Conservation (phyloP, 2,329 filamentous ascomycete genomes). For the Cordyceps javanica region DNA sequence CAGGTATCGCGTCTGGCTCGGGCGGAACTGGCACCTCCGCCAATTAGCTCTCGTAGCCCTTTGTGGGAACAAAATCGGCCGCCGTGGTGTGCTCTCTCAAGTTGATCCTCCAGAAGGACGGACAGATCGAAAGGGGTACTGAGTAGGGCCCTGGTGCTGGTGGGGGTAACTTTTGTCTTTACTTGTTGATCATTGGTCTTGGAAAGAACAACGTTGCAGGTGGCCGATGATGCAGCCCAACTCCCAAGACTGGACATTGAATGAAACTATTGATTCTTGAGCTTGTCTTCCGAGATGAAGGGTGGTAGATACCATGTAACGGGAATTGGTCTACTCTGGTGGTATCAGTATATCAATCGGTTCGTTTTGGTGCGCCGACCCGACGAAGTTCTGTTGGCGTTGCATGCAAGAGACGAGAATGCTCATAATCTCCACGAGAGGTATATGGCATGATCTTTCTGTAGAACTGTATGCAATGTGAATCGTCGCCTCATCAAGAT, state of each 20-base stretch:
- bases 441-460: not conserved
- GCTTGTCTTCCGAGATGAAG: too few species aligned
- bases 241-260: too few species aligned
- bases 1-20: not conserved
- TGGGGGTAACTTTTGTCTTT: too few species aligned
- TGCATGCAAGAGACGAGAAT: slow-evolving; percentile 1
- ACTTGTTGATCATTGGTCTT: too few species aligned
- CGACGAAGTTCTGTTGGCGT: not conserved
- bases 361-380: not conserved
- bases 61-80: not conserved
- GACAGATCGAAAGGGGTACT: not conserved
- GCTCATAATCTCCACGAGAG: not conserved
- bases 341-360: not conserved
- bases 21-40: not conserved
- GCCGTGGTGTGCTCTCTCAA: too few species aligned
- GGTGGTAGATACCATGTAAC: too few species aligned
- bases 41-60: not conserved
- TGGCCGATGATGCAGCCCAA: too few species aligned
- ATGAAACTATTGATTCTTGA: too few species aligned
- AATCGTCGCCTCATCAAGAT: not conserved
- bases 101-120: too few species aligned
- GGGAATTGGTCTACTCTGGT: not conserved
- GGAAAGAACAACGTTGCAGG: too few species aligned
- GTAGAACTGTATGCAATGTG: not conserved
- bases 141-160: too few species aligned